phyloP scores from a whole-genome alignment of 192 early-diverging fungal species.

The Phlyctochytrium arcticum region DNA sequence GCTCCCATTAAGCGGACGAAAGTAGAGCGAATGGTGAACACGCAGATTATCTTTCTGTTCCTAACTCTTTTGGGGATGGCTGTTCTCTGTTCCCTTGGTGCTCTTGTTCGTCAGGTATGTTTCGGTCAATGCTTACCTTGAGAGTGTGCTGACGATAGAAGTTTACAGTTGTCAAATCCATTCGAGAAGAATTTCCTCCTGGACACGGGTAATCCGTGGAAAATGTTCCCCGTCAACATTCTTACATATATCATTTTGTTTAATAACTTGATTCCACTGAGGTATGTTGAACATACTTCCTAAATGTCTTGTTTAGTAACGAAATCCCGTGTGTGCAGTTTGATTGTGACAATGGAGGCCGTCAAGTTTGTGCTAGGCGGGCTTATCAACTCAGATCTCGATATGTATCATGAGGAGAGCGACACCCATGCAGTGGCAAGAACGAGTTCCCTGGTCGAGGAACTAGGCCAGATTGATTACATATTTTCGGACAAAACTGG shows the following conservation, averaged over 20 bases:
- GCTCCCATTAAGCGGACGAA: slow-evolving; percentile 93
- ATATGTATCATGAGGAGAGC: slow-evolving; percentile 92
- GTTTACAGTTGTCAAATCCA: neutral
- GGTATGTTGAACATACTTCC: slow-evolving; percentile 33
- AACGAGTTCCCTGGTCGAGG: slow-evolving; percentile 92
- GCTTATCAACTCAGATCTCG: slow-evolving; percentile 93
- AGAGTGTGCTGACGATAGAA: no score
- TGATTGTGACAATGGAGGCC: slow-evolving; percentile 99
- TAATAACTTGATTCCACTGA: slow-evolving; percentile 99
- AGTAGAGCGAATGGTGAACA: slow-evolving; percentile 88
- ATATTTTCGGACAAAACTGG: slow-evolving; percentile 94
- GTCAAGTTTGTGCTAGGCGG: slow-evolving; percentile 89
- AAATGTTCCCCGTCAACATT: slow-evolving; percentile 54
- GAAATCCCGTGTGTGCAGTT: slow-evolving; percentile 40
- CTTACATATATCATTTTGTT: slow-evolving; percentile 97
- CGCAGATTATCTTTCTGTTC: slow-evolving; percentile 93
- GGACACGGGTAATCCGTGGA: neutral
- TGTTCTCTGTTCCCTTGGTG: slow-evolving; percentile 80
- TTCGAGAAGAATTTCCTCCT: neutral
- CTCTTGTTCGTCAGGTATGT: slow-evolving; percentile 41
- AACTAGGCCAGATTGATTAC: slow-evolving; percentile 96
- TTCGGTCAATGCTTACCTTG: no score
- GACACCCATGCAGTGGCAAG: slow-evolving; percentile 94
- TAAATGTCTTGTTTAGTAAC: neutral
- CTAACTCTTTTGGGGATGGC: slow-evolving; percentile 76